Evolutionary conservation across 129 eudicot genomes (phyloP), one percentile per base, ranked within the genome.

Genomic region (Helichrysum umbraculigerum): DNA sequence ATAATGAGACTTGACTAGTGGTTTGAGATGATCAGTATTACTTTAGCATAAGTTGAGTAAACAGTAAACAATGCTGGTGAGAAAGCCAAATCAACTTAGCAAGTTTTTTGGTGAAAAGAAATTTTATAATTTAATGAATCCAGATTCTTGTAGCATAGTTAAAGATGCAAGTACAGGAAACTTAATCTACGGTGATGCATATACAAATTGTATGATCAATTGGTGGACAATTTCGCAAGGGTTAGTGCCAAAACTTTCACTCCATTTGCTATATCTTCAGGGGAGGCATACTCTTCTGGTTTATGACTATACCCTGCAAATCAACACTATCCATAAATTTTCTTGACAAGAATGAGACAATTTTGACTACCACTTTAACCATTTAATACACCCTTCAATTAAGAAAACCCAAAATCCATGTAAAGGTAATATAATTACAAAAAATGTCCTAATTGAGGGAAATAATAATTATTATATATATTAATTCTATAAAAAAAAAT

Each of bases 291-390:
- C 78, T 93, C 97, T 63, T 93, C 98, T 1, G 98, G 98, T 77
- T 91, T 93, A 83, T 93, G 98, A 81, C 98, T 91, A 69, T 90
- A 90, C 74, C 98, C 97, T 93, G 89, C 77, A 85, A 51, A 74
- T 68, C 67, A 51, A 66, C 41, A 16, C 37, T 47, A 58, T 19
- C 2, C 62, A 57, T 21, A 51, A 52, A 20, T 10, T 42, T 21
- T 62, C 17, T 12, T 12, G 4, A 11, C 33, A 11, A 62, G 11
- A n/a, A 1, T 20, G 9, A 6, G 28, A n/a, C 10, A 57, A 19
- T 20, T 57, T 57, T 57, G 29, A 20, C 29, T 57, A 6, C 62
- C 10, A 57, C 29, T 9, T 57, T 57, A 57, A 57, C 62, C 10
- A 57, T 57, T 4, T 57, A n/a, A 67, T 19, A 37, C n/a, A 67